Evolutionary conservation across 2,329 filamentous ascomycete genomes (phyloP).

Genomic region (Fusarium torulosum): DNA sequence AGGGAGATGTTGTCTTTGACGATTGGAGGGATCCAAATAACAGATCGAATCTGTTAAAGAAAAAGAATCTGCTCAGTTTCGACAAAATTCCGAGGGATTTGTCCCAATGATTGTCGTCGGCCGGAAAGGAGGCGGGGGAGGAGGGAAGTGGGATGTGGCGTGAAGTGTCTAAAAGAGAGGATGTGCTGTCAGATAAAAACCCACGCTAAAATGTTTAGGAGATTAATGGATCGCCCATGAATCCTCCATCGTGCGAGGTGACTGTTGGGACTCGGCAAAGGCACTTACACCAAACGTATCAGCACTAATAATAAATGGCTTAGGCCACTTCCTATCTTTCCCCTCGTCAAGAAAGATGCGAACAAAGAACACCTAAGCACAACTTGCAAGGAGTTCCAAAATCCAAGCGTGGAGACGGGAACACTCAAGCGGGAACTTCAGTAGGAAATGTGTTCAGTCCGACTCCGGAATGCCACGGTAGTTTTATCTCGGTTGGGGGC

Average conservation of each 20-base stretch:
- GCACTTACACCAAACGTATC: slow-evolving; percentile 24
- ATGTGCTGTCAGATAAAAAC: slow-evolving; percentile 39
- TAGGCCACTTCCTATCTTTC: slow-evolving; percentile 4
- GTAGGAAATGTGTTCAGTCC: slow-evolving; percentile 10
- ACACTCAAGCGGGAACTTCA: slow-evolving; percentile 17
- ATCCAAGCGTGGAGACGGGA: not conserved
- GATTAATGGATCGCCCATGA: slow-evolving; percentile 26
- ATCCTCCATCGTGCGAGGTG: slow-evolving; percentile 26
- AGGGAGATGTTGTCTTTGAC: slow-evolving; percentile 15
- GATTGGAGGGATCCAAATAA: not conserved
- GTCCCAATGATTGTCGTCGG: slow-evolving; percentile 37
- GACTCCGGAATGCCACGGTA: slow-evolving; percentile 33
- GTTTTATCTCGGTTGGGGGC: slow-evolving; percentile 24
- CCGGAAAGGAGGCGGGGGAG: slow-evolving; percentile 48
- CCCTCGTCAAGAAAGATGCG: not conserved
- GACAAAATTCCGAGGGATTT: slow-evolving; percentile 27
- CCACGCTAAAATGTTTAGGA: slow-evolving; percentile 29
- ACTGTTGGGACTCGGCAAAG: not conserved
- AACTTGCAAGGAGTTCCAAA: not conserved
- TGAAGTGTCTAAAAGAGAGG: slow-evolving; percentile 39
- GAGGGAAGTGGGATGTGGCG: slow-evolving; percentile 44
- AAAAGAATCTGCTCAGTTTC: slow-evolving; percentile 1
- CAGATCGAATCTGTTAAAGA: not conserved
- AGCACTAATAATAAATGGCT: slow-evolving; percentile 19
- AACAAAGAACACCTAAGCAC: slow-evolving; percentile 2